phyloP scores from a whole-genome alignment of 495 filamentous ascomycete species.

The Lophium mytilinum region DNA sequence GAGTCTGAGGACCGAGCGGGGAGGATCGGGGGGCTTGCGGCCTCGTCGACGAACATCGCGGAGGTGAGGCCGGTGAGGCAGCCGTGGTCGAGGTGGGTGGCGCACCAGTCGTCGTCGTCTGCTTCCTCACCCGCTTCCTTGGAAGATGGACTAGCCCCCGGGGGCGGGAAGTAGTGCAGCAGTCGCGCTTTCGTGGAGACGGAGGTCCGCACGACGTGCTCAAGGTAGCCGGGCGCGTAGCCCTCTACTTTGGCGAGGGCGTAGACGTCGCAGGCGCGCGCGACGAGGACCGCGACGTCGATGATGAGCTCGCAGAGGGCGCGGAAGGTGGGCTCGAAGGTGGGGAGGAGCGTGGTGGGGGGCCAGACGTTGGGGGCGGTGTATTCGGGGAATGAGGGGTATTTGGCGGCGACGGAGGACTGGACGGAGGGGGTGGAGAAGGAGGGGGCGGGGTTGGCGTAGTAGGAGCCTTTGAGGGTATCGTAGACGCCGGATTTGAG shows the following conservation, averaged over 20 bases:
- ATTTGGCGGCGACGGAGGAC: constrained; percentile 27
- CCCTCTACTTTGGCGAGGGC: constrained; percentile 65
- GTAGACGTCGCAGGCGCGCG: constrained; percentile 77
- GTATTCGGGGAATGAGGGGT: constrained; percentile 50
- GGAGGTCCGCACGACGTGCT: constrained; percentile 75
- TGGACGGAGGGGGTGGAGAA: constrained; percentile 59
- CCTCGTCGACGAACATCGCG: constrained; percentile 92
- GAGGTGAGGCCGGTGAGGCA: constrained; percentile 90
- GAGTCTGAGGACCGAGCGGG: constrained; percentile 26
- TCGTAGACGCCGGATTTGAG: constrained; percentile 83
- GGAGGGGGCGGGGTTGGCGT: constrained; percentile 71
- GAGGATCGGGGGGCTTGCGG: constrained; percentile 37
- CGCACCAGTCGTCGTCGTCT: constrained; percentile 81
- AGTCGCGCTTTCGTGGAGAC: constrained; percentile 86
- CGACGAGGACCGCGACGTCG: constrained; percentile 80
- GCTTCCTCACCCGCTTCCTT: constrained; percentile 9
- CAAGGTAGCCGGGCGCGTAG: constrained; percentile 71
- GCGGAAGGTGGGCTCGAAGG: constrained; percentile 64
- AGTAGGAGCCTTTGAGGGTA: constrained; percentile 91
- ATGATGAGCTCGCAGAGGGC: constrained; percentile 78
- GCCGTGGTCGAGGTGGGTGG: constrained; percentile 87
- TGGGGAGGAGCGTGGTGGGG: constrained; percentile 51
- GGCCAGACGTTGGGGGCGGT: constrained; percentile 84
- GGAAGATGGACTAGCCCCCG: constrained; percentile 27
- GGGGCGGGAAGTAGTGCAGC: constrained; percentile 82